Percentiles rank a stretch among this genome's conserved stretches.
Conservation (phyloP, 1,139 yeast genomes). For the Hyphopichia wangnamkhiaoensis region DNA sequence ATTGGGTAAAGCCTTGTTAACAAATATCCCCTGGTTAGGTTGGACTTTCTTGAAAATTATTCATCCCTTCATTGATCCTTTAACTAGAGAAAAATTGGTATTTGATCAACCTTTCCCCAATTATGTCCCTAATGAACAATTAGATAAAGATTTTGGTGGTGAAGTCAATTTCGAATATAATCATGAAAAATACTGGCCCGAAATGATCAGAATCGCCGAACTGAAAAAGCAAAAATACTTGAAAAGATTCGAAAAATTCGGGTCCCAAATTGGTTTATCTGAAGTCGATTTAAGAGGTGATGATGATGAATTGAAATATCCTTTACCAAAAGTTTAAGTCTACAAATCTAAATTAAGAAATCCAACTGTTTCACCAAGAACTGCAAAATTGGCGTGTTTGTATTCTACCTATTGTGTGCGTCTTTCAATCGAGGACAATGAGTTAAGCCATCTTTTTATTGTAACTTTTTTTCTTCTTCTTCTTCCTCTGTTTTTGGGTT, state of each 20-base stretch:
- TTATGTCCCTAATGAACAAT: slow-evolving; percentile 46
- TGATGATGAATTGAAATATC: slow-evolving; percentile 38
- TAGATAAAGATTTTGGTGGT: slow-evolving; percentile 50
- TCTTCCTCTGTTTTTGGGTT: background rate
- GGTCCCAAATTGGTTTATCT: slow-evolving; percentile 44
- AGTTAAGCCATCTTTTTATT: no score
- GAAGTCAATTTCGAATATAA: slow-evolving; percentile 42
- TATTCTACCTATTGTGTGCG: no score
- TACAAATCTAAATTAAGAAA: no score
- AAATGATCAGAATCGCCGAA: slow-evolving; percentile 42
- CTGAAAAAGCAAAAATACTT: slow-evolving; percentile 35
- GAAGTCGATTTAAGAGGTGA: slow-evolving; percentile 77
- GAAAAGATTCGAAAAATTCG: slow-evolving; percentile 41
- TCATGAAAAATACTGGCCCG: slow-evolving; percentile 46
- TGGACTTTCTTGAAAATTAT: slow-evolving; percentile 49
- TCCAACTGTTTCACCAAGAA: no score
- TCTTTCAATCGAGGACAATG: no score
- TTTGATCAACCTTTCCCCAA: slow-evolving; percentile 50
- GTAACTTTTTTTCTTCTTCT: background rate
- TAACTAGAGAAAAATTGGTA: slow-evolving; percentile 50
- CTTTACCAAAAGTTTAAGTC: slow-evolving; percentile 29
- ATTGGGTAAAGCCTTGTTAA: slow-evolving; percentile 47
- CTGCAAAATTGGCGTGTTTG: no score
- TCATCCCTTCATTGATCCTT: slow-evolving; percentile 52
- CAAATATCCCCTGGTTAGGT: slow-evolving; percentile 51